Conservation (phyloP, 2,329 filamentous ascomycete genomes). For the Teratosphaeria viscida region DNA sequence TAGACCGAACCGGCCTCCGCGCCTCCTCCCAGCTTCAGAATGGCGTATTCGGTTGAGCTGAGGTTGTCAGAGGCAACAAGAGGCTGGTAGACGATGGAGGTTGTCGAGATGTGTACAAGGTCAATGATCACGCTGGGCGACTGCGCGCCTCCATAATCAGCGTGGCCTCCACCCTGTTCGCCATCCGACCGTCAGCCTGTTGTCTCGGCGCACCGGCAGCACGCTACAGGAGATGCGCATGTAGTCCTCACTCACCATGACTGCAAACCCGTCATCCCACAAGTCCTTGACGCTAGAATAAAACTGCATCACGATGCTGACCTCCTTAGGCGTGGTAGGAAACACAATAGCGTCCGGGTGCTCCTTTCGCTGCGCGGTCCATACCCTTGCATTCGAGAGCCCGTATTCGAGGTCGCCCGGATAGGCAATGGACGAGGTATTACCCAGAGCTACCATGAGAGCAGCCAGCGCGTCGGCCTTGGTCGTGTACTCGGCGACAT, state of each 20-base stretch:
- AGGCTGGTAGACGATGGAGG: neutral
- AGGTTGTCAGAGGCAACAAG: neutral
- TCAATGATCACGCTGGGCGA: neutral
- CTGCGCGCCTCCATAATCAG: neutral
- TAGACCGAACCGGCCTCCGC: neutral
- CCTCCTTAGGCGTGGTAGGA: neutral
- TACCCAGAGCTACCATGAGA: neutral
- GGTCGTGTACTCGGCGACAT: neutral
- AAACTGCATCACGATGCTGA: neutral
- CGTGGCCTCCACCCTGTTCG: neutral
- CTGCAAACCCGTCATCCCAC: neutral
- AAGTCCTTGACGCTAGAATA: neutral
- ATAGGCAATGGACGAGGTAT: neutral
- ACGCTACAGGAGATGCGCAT: neutral
- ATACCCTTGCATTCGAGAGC: neutral
- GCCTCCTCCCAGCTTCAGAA: neutral
- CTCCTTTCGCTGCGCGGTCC: neutral
- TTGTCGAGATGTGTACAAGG: neutral
- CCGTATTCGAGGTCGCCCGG: neutral
- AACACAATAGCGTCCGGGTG: neutral
- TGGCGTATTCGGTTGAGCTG: neutral
- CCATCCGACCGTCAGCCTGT: neutral
- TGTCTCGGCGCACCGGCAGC: neutral
- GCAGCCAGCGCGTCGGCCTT: neutral
- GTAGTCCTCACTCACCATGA: neutral